Base-by-base conservation (phyloP, 208 protist genomes). In the Leptomonas seymouri region DNA sequence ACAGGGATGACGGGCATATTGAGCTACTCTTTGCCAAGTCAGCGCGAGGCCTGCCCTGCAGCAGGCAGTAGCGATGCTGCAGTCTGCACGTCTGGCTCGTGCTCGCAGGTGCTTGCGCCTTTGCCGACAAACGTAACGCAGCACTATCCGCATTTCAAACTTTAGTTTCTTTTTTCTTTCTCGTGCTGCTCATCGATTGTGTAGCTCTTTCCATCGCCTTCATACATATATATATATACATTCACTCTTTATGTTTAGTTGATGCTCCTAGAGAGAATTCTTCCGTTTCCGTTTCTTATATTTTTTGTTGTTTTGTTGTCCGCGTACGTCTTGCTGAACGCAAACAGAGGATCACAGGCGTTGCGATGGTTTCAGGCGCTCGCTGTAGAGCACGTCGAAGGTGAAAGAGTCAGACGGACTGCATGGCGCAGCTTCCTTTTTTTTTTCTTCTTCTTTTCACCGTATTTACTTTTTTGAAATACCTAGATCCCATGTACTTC, bases 141-240 rank as follows among this genome's bases (percentile, higher is more conserved):
- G 42, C 57, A 31, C 36, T 39, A 60, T 20, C 36, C 56, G 15
- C n/a, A 21, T 16, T 21, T n/a, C 3, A 77, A 77, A 27, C 64
- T 27, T 50, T 77, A 62, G 51, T 55, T 65, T 51, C 71, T 70
- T 63, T 64, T 49, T 65, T 62, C 44, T 34, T 53, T 3, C 3
- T 12, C 9, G 34, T 39, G 7, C 7, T 39, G 34, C 9, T 39
- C 34, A 39, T 39, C 7, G 3, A 3, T 39, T 39, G 34, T 12
- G 34, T 9, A 39, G 28, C 54, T 25, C 59, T 50, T 20, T 76
- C 46, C 15, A 46, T 7, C 66, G 56, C 23, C 34, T n/a, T 63
- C 28, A 30, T 21, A 9, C 31, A 45, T 18, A 48, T 21, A 60
- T 49, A 39, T 41, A 11, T 42, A 51, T 54, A 18, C 3, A 46